A percentile compares a stretch with the other conserved stretches of the same genome.
Evolutionary conservation across 78 protist genomes (phyloP).

Genomic region (Capsaspora owczarzaki): DNA sequence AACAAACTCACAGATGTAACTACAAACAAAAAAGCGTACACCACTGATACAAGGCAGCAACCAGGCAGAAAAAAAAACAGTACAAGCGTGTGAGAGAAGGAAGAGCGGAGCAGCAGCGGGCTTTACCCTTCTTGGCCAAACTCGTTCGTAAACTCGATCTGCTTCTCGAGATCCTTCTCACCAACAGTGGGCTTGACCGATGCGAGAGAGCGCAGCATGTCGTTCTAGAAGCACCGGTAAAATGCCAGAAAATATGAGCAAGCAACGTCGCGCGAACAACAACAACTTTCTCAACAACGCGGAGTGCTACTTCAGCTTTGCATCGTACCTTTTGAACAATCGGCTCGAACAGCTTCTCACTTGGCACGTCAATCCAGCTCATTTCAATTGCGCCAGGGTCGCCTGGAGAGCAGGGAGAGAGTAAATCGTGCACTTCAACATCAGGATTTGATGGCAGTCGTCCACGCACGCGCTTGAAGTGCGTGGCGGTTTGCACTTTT

Average conservation of each 20-base stretch:
- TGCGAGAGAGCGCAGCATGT: background rate
- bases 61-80: too few relatives aligned
- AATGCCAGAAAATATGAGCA: background rate
- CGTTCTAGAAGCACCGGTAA: background rate
- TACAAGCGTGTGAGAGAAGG: too few relatives aligned
- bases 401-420: constrained; percentile 17
- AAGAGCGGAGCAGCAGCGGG: too few relatives aligned
- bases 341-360: constrained; percentile 16
- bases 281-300: background rate
- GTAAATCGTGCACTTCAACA: background rate
- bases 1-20: too few relatives aligned
- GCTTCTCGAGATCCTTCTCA: background rate
- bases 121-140: constrained; percentile 29
- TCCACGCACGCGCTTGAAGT: constrained; percentile 61
- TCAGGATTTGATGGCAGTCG: background rate
- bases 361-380: constrained; percentile 19
- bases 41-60: too few relatives aligned
- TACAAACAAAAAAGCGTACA: too few relatives aligned
- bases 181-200: background rate
- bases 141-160: background rate
- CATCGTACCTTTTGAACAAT: background rate
- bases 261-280: background rate
- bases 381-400: constrained; percentile 1
- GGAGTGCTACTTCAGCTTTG: too few relatives aligned
- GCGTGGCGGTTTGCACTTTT: constrained; percentile 84